Conservation (phyloP, 2,329 filamentous ascomycete genomes). For the Emergomyces orientalis region DNA sequence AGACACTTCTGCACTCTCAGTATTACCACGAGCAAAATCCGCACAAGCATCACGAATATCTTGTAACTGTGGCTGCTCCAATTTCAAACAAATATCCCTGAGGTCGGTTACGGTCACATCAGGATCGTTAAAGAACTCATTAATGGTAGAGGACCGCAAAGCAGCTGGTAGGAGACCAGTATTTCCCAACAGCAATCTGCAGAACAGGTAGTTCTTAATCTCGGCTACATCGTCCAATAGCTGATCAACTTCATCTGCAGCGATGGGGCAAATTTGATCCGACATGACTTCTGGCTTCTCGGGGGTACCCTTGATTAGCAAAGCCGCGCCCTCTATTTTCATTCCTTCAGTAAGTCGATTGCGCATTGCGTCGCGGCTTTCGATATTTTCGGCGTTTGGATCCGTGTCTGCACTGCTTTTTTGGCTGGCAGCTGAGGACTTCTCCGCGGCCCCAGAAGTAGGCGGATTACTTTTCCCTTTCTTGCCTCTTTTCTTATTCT, state of each 20-base stretch:
- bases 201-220: constrained; percentile 43
- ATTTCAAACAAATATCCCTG: constrained; percentile 40
- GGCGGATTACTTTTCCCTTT: neutral
- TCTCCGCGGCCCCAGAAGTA: neutral
- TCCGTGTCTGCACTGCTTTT: constrained; percentile 19
- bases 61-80: constrained; percentile 42
- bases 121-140: constrained; percentile 38
- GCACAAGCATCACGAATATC: constrained; percentile 45
- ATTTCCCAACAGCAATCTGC: constrained; percentile 40
- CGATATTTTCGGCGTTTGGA: constrained; percentile 35
- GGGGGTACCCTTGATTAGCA: constrained; percentile 17
- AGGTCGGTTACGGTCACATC: constrained; percentile 38
- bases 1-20: constrained; percentile 22
- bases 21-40: constrained; percentile 36
- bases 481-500: constrained; percentile 24
- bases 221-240: constrained; percentile 40
- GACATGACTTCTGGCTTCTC: constrained; percentile 24
- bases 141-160: constrained; percentile 30
- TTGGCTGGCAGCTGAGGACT: neutral
- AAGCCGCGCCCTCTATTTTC: constrained; percentile 21
- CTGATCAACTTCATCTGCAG: constrained; percentile 36
- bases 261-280: constrained; percentile 31
- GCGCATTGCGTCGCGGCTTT: constrained; percentile 35
- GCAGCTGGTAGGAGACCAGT: constrained; percentile 39
- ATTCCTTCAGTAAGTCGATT: constrained; percentile 35